A percentile compares a stretch with the other conserved stretches of the same genome.
Conservation (phyloP, 768 basidiomycete genomes). For the Kwoniella heveanensis region DNA sequence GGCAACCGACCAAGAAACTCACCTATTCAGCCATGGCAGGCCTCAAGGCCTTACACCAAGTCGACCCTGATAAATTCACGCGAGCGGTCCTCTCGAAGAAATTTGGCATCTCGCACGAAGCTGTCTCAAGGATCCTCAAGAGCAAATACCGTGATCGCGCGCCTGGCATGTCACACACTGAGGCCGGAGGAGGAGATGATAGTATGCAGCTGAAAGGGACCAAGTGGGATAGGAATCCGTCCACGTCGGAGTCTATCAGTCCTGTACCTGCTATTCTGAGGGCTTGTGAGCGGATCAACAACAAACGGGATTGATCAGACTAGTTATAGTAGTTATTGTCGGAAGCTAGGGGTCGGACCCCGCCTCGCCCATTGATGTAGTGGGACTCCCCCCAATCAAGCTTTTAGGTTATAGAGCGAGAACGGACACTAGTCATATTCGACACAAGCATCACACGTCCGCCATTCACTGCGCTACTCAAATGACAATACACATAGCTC, state of each 20-base stretch:
- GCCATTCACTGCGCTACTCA: no score
- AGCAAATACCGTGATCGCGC: slow-evolving; percentile 60
- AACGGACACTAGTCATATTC: no score
- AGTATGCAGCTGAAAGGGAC: slow-evolving; percentile 22
- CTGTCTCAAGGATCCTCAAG: slow-evolving; percentile 74
- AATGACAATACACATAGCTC: no score
- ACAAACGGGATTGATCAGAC: no score
- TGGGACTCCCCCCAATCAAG: no score
- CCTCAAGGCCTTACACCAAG: slow-evolving; percentile 66
- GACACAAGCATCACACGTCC: no score
- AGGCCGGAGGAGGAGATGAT: not conserved
- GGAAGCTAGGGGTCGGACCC: no score
- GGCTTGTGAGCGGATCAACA: slow-evolving; percentile 20
- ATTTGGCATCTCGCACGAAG: slow-evolving; percentile 79
- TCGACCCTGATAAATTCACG: slow-evolving; percentile 68
- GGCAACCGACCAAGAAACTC: slow-evolving; percentile 77
- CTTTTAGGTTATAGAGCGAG: no score
- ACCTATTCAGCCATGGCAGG: slow-evolving; percentile 83
- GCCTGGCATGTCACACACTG: no score
- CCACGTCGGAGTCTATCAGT: slow-evolving; percentile 20
- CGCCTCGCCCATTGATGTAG: not conserved
- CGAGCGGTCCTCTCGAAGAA: slow-evolving; percentile 71
- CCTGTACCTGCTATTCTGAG: slow-evolving; percentile 35
- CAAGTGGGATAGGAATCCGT: slow-evolving; percentile 38
- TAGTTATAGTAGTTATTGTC: no score